Percentiles rank a stretch among this genome's conserved stretches.
phyloP scores from a whole-genome alignment of 1,284 basidiomycete species.

The Sphagnurus paluster region DNA sequence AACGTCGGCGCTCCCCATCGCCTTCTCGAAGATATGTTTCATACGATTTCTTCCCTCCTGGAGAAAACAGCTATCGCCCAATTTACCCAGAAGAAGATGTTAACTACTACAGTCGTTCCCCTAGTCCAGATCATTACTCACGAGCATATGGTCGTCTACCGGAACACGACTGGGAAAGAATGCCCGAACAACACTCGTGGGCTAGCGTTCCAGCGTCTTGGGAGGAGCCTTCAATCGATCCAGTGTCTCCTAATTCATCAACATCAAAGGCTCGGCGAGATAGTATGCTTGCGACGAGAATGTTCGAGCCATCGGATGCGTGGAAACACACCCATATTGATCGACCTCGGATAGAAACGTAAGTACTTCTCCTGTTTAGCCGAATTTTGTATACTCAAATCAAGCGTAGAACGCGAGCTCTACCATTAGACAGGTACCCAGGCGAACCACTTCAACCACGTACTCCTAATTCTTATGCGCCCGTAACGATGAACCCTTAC shows the following conservation, averaged over 20 bases:
- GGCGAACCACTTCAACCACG: constrained; percentile 10
- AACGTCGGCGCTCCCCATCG: constrained; percentile 45
- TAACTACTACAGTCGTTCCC: constrained; percentile 45
- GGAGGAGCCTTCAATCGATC: constrained; percentile 30
- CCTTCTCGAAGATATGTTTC: constrained; percentile 43
- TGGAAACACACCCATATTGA: constrained; percentile 64
- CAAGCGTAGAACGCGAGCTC: constrained; percentile 4
- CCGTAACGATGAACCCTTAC: not conserved
- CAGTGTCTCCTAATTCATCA: constrained; percentile 32
- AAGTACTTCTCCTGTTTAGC: constrained; percentile 16
- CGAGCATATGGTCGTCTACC: constrained; percentile 25
- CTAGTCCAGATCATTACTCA: constrained; percentile 52
- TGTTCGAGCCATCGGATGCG: constrained; percentile 68
- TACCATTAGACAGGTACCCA: constrained; percentile 12
- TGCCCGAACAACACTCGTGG: constrained; percentile 38
- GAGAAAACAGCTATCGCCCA: constrained; percentile 32
- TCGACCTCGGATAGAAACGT: constrained; percentile 32
- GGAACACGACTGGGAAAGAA: constrained; percentile 39
- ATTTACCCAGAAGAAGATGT: constrained; percentile 40
- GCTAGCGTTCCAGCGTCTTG: constrained; percentile 26
- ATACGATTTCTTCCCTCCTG: constrained; percentile 51
- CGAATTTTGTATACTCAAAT: constrained; percentile 1
- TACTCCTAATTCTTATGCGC: constrained; percentile 14
- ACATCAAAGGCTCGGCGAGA: constrained; percentile 30
- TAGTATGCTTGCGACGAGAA: constrained; percentile 45